Evolutionary conservation across 2,329 filamentous ascomycete genomes (phyloP).

Genomic region (Fusarium tricinctum): DNA sequence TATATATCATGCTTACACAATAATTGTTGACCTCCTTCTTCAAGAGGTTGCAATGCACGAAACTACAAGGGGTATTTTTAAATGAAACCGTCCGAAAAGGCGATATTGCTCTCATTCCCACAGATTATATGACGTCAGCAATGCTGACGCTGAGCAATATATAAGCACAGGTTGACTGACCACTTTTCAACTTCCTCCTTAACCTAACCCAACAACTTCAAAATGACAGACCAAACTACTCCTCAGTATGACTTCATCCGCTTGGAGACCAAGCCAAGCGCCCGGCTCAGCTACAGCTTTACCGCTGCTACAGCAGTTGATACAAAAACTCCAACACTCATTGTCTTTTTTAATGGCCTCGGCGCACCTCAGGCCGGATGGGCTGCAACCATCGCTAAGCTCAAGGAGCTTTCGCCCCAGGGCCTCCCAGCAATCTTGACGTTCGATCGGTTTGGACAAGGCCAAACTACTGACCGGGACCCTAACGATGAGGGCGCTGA

Average conservation of each 20-base stretch:
- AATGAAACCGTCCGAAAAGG: background rate
- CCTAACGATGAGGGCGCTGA: slow-evolving; percentile 59
- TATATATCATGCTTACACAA: background rate
- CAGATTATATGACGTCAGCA: slow-evolving; percentile 21
- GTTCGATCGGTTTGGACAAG: slow-evolving; percentile 72
- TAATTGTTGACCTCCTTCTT: background rate
- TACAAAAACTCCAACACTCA: background rate
- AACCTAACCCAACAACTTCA: background rate
- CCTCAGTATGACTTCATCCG: slow-evolving; percentile 11
- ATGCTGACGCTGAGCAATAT: slow-evolving; percentile 3
- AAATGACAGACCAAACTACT: background rate
- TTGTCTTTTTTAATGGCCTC: slow-evolving; percentile 48
- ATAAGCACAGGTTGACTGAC: slow-evolving; percentile 3
- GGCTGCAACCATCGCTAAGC: slow-evolving; percentile 21
- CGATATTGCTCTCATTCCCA: background rate
- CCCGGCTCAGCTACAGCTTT: slow-evolving; percentile 39
- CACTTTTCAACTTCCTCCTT: rapidly evolving
- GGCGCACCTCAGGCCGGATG: slow-evolving; percentile 40
- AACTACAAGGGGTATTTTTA: too few relatives aligned
- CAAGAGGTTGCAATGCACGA: too few relatives aligned
- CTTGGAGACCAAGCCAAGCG: slow-evolving; percentile 38
- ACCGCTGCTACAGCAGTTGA: background rate
- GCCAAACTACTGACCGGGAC: slow-evolving; percentile 58
- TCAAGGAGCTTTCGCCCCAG: background rate
- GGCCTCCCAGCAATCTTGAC: slow-evolving; percentile 60